phyloP scores from a whole-genome alignment of 83 land plant species.

The Isoetes engelmannii region DNA sequence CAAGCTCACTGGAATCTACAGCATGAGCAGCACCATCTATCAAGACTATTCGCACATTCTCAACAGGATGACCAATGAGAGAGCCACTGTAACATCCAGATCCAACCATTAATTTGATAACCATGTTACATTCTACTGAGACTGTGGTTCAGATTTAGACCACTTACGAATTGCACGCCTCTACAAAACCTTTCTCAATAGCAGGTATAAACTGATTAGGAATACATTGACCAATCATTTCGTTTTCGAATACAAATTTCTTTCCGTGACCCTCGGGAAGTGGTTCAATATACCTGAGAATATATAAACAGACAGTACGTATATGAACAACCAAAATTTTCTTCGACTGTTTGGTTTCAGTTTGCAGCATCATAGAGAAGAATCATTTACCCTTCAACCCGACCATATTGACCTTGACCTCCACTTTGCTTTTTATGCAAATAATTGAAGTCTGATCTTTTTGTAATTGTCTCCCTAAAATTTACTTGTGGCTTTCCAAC shows the following conservation, averaged over 20 bases:
- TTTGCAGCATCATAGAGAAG: conserved; percentile 14
- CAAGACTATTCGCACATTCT: conserved; percentile 67
- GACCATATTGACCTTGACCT: conserved; percentile 98
- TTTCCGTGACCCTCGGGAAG: conserved; percentile 62
- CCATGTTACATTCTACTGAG: neutral
- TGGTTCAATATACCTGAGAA: conserved; percentile 81
- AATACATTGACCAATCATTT: conserved; percentile 84
- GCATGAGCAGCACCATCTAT: conserved; percentile 97
- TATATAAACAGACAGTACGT: neutral
- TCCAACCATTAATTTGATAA: neutral
- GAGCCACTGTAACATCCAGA: conserved; percentile 60
- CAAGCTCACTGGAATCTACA: conserved; percentile 99
- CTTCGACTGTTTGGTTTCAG: neutral
- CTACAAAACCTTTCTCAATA: conserved; percentile 93
- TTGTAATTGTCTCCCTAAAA: conserved; percentile 88
- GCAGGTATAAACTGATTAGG: conserved; percentile 87
- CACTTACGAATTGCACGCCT: conserved; percentile 93
- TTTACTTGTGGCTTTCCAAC: conserved; percentile 98
- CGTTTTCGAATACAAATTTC: conserved; percentile 91
- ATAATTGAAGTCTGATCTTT: conserved; percentile 93
- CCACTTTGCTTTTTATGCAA: conserved; percentile 96
- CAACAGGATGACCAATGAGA: conserved; percentile 95
- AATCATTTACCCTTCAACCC: conserved; percentile 71
- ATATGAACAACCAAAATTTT: neutral
- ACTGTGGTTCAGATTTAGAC: neutral